Conservation (phyloP, 495 filamentous ascomycete genomes). For the Neurospora sp. region DNA sequence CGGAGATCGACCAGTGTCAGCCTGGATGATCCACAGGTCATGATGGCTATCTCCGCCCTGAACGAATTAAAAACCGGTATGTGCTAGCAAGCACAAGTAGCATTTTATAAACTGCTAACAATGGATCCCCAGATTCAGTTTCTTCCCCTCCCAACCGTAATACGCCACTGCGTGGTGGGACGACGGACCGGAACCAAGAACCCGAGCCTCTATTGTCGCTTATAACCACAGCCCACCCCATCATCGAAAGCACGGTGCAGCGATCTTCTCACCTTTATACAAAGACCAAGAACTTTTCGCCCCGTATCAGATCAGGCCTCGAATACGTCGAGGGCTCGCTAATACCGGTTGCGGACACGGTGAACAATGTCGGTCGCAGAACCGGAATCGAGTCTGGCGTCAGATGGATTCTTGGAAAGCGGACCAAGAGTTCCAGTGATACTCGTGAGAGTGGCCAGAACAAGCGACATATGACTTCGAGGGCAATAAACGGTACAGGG, state of each 20-base stretch:
- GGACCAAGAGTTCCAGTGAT: slow-evolving; percentile 31
- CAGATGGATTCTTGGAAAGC: slow-evolving; percentile 57
- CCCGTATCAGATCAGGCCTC: slow-evolving; percentile 69
- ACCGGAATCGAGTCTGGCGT: slow-evolving; percentile 78
- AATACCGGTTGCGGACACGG: slow-evolving; percentile 69
- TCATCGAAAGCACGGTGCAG: slow-evolving; percentile 70
- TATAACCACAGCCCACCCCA: slow-evolving; percentile 67
- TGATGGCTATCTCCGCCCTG: slow-evolving; percentile 75
- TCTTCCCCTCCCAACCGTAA: slow-evolving; percentile 42
- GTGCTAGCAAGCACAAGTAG: slow-evolving; percentile 8
- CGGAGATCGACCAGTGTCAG: slow-evolving; percentile 45
- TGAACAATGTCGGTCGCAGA: slow-evolving; percentile 66
- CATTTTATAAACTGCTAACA: slow-evolving; percentile 9
- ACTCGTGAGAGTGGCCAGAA: slow-evolving; percentile 35
- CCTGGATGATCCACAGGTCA: slow-evolving; percentile 74
- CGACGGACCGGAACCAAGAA: slow-evolving; percentile 14
- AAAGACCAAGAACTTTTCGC: slow-evolving; percentile 75
- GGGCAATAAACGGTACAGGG: slow-evolving; percentile 11
- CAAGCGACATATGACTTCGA: slow-evolving; percentile 56
- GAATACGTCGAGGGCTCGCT: slow-evolving; percentile 81
- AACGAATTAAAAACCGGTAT: slow-evolving; percentile 75
- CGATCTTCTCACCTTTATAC: slow-evolving; percentile 73
- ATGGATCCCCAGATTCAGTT: slow-evolving; percentile 36
- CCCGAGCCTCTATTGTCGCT: slow-evolving; percentile 71
- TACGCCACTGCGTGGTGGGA: slow-evolving; percentile 17